phyloP scores from a whole-genome alignment of 208 protist genomes.

The Leishmania arabica region DNA sequence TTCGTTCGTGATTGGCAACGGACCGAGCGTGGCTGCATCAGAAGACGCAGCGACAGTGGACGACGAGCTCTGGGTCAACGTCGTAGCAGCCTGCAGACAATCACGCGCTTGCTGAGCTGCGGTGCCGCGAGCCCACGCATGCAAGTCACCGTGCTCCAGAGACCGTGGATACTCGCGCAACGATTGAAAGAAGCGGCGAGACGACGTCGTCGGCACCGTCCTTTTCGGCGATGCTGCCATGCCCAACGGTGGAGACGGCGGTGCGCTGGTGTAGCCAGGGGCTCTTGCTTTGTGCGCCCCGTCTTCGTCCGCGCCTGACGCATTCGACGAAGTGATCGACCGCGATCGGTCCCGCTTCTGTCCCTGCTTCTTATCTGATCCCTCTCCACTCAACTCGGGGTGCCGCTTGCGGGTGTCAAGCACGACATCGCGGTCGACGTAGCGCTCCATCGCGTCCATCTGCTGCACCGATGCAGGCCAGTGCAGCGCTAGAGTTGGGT shows the following conservation, averaged over 20 bases:
- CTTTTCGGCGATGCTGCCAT: neutral
- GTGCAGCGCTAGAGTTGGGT: conserved; percentile 36
- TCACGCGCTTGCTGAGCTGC: conserved; percentile 15
- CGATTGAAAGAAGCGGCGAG: conserved; percentile 13
- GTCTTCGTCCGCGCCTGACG: neutral
- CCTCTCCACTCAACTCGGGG: conserved; percentile 14
- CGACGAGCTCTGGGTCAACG: neutral
- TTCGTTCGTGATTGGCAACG: conserved; percentile 11
- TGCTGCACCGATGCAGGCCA: conserved; percentile 25
- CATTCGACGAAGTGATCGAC: conserved; percentile 7
- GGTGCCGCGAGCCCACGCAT: conserved; percentile 7
- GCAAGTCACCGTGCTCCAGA: conserved; percentile 28
- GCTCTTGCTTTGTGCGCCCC: neutral
- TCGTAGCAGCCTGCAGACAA: conserved; percentile 12
- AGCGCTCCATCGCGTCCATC: conserved; percentile 38
- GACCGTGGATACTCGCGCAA: conserved; percentile 31
- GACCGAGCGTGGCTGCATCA: neutral
- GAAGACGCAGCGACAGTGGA: neutral
- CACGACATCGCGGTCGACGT: conserved; percentile 39
- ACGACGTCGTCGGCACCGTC: neutral
- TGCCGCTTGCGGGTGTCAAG: conserved; percentile 35
- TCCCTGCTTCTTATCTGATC: neutral
- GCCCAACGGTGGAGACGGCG: neutral
- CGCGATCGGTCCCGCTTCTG: conserved; percentile 18
- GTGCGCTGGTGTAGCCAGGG: neutral